Conservation (phyloP, 2,329 filamentous ascomycete species). For the Cladosporium sp. region DNA sequence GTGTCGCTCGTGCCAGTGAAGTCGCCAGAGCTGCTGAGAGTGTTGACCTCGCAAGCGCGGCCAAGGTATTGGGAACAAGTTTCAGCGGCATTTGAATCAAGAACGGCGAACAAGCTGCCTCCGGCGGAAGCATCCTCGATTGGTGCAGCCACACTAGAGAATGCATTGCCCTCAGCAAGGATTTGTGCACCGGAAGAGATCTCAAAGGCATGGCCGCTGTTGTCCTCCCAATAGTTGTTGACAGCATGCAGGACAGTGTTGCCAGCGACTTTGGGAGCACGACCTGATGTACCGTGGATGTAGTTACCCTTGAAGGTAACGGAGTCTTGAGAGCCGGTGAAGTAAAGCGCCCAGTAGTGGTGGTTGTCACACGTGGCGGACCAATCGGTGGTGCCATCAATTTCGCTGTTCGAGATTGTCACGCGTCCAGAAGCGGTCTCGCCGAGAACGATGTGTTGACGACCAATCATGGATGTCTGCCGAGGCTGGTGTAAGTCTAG, state of each 20-base stretch:
- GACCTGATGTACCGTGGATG: slow-evolving; percentile 55
- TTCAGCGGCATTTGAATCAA: slow-evolving; percentile 12
- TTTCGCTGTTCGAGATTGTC: slow-evolving; percentile 57
- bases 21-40: slow-evolving; percentile 19
- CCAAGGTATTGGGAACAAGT: slow-evolving; percentile 36
- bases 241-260: slow-evolving; percentile 58
- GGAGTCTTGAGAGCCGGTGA: slow-evolving; percentile 52
- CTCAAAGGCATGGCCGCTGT: slow-evolving; percentile 56
- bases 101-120: slow-evolving; percentile 39
- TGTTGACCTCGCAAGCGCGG: slow-evolving; percentile 49
- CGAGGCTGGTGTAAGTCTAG: not conserved
- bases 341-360: slow-evolving; percentile 59
- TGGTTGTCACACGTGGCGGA: slow-evolving; percentile 56
- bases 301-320: slow-evolving; percentile 60
- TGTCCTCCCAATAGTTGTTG: slow-evolving; percentile 60
- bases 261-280: slow-evolving; percentile 52
- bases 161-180: slow-evolving; percentile 56
- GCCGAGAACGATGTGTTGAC: slow-evolving; percentile 59
- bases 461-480: slow-evolving; percentile 54
- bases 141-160: slow-evolving; percentile 49
- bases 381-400: slow-evolving; percentile 52
- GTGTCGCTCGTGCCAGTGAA: slow-evolving; percentile 34
- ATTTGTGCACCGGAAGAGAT: slow-evolving; percentile 37
- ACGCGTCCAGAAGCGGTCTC: slow-evolving; percentile 51
- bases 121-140: slow-evolving; percentile 34